Conservation (phyloP, 345 rosid species). For the Citrus unshiu region DNA sequence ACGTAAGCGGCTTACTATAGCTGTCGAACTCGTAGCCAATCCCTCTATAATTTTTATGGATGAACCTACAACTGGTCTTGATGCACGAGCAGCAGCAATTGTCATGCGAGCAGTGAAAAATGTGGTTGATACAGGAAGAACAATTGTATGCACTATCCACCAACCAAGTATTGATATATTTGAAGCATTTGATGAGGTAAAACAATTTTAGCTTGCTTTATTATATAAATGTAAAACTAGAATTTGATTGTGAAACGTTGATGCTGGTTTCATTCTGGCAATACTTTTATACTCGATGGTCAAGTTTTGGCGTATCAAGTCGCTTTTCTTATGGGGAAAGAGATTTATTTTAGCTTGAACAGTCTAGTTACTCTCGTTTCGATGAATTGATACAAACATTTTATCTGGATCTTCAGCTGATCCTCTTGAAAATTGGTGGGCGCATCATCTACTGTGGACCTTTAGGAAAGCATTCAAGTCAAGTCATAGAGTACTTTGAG, state of each 20-base stretch:
- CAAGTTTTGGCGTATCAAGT: neutral
- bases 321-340: too few relatives aligned
- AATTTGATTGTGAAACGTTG: neutral
- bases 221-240: neutral
- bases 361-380: too few relatives aligned
- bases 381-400: too few relatives aligned
- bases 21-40: constrained; percentile 82
- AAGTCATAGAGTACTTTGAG: constrained; percentile 66
- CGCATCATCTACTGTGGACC: constrained; percentile 64
- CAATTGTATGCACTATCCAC: constrained; percentile 80
- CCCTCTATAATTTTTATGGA: constrained; percentile 86
- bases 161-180: constrained; percentile 87
- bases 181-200: constrained; percentile 85
- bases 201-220: neutral
- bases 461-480: constrained; percentile 55
- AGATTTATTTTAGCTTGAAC: too few relatives aligned
- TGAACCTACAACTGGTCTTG: constrained; percentile 85
- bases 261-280: neutral
- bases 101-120: constrained; percentile 85
- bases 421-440: constrained; percentile 72
- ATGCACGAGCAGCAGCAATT: constrained; percentile 85
- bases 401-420: constrained; percentile 38
- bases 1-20: constrained; percentile 68
- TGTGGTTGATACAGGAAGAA: constrained; percentile 70
- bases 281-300: neutral